A percentile compares a stretch with the other conserved stretches of the same genome.
Evolutionary conservation across 1,284 basidiomycete species (phyloP).

Genomic region (Singerocomus inundabilis): DNA sequence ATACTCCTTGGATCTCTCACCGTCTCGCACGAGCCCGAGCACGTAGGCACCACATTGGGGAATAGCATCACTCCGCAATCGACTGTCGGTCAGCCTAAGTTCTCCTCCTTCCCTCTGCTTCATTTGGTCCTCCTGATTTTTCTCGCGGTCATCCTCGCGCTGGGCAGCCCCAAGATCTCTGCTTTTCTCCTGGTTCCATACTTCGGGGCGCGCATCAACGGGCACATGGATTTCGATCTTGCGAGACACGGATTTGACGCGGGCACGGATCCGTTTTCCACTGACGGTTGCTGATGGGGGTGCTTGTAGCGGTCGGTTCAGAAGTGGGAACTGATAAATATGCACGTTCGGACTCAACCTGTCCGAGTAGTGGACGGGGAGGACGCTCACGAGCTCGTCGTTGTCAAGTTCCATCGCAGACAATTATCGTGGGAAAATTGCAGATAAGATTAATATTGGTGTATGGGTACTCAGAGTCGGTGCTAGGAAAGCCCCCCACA

Average conservation of each 20-base stretch:
- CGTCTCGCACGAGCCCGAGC: slow-evolving; percentile 69
- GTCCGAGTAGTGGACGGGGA: slow-evolving; percentile 72
- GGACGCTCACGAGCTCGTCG: slow-evolving; percentile 60
- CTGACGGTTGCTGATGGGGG: slow-evolving; percentile 69
- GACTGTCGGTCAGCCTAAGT: slow-evolving; percentile 60
- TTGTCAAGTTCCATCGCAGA: slow-evolving; percentile 24
- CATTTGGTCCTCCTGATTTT: slow-evolving; percentile 56
- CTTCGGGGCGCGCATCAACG: slow-evolving; percentile 69
- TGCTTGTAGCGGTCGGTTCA: slow-evolving; percentile 66
- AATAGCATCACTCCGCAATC: slow-evolving; percentile 70
- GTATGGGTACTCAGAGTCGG: too few relatives aligned
- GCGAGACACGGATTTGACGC: slow-evolving; percentile 60
- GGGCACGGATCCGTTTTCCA: slow-evolving; percentile 73
- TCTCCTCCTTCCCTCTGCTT: slow-evolving; percentile 54
- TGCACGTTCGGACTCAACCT: slow-evolving; percentile 60
- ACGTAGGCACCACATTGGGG: slow-evolving; percentile 63
- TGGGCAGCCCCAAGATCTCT: slow-evolving; percentile 62
- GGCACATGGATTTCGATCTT: slow-evolving; percentile 76
- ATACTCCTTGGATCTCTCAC: slow-evolving; percentile 38
- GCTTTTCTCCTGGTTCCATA: slow-evolving; percentile 71
- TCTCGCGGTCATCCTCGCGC: slow-evolving; percentile 70
- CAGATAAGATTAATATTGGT: too few relatives aligned
- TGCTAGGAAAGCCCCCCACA: too few relatives aligned
- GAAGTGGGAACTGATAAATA: slow-evolving; percentile 75
- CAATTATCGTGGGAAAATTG: slow-evolving; percentile 16